Evolutionary conservation across 2,329 filamentous ascomycete species (phyloP), one percentile per base, ranked within the genome.

Genomic region (Cordyceps cicadae): DNA sequence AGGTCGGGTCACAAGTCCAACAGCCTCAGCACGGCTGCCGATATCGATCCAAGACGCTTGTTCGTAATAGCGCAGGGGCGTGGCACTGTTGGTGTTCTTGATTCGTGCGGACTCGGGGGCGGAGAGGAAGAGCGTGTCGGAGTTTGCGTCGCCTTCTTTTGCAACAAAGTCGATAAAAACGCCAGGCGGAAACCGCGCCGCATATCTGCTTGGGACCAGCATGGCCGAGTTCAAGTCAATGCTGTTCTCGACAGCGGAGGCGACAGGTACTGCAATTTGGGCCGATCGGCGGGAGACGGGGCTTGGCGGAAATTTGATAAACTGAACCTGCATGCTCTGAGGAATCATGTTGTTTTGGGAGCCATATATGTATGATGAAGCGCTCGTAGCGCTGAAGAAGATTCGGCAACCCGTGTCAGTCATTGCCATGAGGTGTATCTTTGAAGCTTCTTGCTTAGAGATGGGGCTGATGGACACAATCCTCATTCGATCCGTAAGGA

Each of bases 291-390:
- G 65, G 61, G 71, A 45, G 21, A 56, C 65, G 21, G 68, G 63
- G 63, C 70, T 73, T 60, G 94, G 94, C 1, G 95, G 94, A 62
- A 96, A 96, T 70, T 94, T 95, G 73, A 99, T 90, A 69, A 96
- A 94, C 67, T 95, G 89, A n/a, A 97, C 86, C 73, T 97, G 92
- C 91, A 99, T 97, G 74, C 91, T 97, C 67, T 90, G 92, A 0
- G 94, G 92, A 0, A 89, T 86, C 62, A 80, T 72, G 62, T 81
- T 87, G 8, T 83, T 81, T 21, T 83, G 79, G 24, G 82, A 82
- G 15, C 81, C 81, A 34, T 84, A 79, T 71, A 80, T 82, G 75
- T 87, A 87, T 0, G 80, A 88, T 1, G 85, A 84, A 19, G 90
- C 88, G 64, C 88, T 88, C 0, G 92, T 96, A 5, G 93, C 91